phyloP scores from a whole-genome alignment of 805 yeast genomes.

The Kockiozyma suomiensis region DNA sequence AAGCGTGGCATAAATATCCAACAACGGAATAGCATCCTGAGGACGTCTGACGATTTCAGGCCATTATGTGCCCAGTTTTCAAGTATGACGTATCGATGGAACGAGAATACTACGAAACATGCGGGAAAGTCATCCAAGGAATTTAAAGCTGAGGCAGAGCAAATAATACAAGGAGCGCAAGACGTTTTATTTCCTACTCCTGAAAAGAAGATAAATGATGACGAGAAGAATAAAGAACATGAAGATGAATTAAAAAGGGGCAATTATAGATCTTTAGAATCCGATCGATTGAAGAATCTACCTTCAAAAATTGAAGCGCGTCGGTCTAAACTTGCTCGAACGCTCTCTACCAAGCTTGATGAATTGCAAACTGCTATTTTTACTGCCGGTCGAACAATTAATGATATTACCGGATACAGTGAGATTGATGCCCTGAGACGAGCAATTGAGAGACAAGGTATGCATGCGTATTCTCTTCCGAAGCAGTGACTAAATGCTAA shows the following conservation, averaged over 20 bases:
- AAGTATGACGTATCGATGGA: neutral
- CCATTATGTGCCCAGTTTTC: neutral
- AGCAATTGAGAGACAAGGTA: conserved; percentile 51
- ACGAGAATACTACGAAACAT: neutral
- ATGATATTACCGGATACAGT: conserved; percentile 90
- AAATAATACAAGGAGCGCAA: neutral
- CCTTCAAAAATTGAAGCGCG: conserved; percentile 40
- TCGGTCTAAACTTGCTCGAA: conserved; percentile 36
- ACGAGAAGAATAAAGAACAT: neutral
- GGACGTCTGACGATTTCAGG: too few relatives aligned
- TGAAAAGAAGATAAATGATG: neutral
- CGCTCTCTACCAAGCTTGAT: conserved; percentile 41
- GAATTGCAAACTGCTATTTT: conserved; percentile 42
- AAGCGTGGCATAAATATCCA: too few relatives aligned
- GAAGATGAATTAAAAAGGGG: too few relatives aligned
- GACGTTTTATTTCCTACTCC: neutral
- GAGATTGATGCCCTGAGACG: conserved; percentile 71
- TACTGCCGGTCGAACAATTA: conserved; percentile 58
- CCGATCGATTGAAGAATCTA: conserved; percentile 24
- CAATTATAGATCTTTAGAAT: neutral
- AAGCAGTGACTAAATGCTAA: neutral
- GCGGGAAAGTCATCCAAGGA: neutral
- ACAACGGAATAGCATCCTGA: too few relatives aligned
- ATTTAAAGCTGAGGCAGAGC: neutral
- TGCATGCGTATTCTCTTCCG: neutral